Evolutionary conservation across 2,329 filamentous ascomycete genomes (phyloP).

Genomic region (Fusarium palustre): DNA sequence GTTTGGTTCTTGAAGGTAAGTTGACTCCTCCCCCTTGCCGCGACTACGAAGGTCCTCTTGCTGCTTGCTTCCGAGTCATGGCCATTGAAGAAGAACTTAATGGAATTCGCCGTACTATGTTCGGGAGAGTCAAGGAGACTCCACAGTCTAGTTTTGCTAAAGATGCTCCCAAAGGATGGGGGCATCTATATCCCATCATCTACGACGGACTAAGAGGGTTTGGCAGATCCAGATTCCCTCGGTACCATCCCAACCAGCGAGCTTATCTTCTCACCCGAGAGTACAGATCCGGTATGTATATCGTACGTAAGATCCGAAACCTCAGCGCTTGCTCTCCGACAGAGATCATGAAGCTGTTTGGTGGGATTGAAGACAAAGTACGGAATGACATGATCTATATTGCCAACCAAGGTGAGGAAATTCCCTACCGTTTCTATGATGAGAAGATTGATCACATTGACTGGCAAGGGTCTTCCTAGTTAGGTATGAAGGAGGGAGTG

Average conservation of each 20-base stretch:
- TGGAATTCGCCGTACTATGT: not conserved
- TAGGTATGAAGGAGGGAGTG: too few relatives aligned
- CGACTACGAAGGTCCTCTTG: slow-evolving; percentile 17
- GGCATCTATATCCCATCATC: slow-evolving; percentile 25
- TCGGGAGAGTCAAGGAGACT: not conserved
- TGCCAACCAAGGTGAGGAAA: slow-evolving; percentile 10
- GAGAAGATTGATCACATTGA: not conserved
- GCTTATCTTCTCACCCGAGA: slow-evolving; percentile 20
- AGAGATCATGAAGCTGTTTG: slow-evolving; percentile 32
- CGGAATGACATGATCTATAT: slow-evolving; percentile 48
- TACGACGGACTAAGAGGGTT: not conserved
- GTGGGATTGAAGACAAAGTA: slow-evolving; percentile 23
- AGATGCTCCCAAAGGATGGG: slow-evolving; percentile 22
- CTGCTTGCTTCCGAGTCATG: not conserved
- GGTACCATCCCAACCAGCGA: slow-evolving; percentile 16
- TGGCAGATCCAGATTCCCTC: not conserved
- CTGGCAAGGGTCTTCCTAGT: not conserved
- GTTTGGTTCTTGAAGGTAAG: slow-evolving; percentile 27
- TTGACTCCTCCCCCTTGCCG: slow-evolving; percentile 8
- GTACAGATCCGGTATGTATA: not conserved
- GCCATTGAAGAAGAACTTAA: not conserved
- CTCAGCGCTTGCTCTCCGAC: slow-evolving; percentile 24
- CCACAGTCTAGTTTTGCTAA: not conserved
- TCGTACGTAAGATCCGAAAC: slow-evolving; percentile 1
- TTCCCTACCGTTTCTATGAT: slow-evolving; percentile 26